Evolutionary conservation across 768 basidiomycete genomes (phyloP).

Genomic region (Pisolithus marmoratus): DNA sequence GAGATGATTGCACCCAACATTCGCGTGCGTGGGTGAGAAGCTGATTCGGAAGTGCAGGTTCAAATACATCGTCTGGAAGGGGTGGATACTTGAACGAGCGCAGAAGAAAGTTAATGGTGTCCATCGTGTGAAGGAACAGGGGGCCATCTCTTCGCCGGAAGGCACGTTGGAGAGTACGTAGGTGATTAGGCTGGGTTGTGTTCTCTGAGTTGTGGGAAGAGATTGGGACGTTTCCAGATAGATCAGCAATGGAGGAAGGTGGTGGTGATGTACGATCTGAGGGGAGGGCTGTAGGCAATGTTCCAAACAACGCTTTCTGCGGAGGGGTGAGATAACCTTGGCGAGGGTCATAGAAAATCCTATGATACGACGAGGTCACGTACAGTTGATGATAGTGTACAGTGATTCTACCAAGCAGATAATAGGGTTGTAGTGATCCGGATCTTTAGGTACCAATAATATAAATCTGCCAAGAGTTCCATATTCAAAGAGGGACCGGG

Average conservation of each 20-base stretch:
- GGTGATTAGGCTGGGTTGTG: slow-evolving; percentile 31
- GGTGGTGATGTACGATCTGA: slow-evolving; percentile 26
- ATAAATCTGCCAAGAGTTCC: slow-evolving; percentile 48
- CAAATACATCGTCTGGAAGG: slow-evolving; percentile 47
- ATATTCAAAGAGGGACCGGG: neutral
- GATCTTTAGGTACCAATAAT: slow-evolving; percentile 74
- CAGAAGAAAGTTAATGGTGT: slow-evolving; percentile 56
- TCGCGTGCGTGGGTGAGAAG: slow-evolving; percentile 40
- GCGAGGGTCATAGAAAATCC: slow-evolving; percentile 7
- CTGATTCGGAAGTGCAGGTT: slow-evolving; percentile 38
- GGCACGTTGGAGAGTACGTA: slow-evolving; percentile 65
- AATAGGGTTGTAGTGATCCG: slow-evolving; percentile 83
- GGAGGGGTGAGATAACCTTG: slow-evolving; percentile 62
- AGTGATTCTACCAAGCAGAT: slow-evolving; percentile 70
- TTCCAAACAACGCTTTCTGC: slow-evolving; percentile 63
- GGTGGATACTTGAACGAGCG: slow-evolving; percentile 61
- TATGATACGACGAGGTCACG: slow-evolving; percentile 16
- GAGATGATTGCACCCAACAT: slow-evolving; percentile 37
- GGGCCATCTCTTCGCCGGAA: slow-evolving; percentile 68
- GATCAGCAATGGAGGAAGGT: slow-evolving; percentile 27
- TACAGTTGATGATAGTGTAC: slow-evolving; percentile 68
- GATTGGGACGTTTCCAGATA: slow-evolving; percentile 4
- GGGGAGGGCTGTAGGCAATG: slow-evolving; percentile 43
- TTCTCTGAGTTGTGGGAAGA: slow-evolving; percentile 26
- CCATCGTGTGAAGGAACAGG: slow-evolving; percentile 58